Conservation (phyloP, 306 rosid species). For the Sindora glabra region DNA sequence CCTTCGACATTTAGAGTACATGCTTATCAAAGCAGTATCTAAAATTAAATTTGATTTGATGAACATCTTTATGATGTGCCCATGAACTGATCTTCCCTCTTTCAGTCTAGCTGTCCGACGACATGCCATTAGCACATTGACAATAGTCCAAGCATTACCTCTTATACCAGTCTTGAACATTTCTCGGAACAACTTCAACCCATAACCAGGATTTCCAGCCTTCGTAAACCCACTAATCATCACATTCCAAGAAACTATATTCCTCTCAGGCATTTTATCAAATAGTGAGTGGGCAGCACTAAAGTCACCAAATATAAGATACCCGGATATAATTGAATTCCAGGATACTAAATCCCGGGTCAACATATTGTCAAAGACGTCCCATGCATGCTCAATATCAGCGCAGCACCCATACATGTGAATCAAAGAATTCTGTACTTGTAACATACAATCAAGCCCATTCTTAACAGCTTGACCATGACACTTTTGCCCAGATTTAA, state of each 20-base stretch:
- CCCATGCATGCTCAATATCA: constrained; percentile 25
- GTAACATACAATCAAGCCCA: constrained; percentile 42
- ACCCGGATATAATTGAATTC: constrained; percentile 49
- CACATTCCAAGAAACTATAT: constrained; percentile 56
- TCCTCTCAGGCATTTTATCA: constrained; percentile 50
- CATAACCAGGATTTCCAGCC: constrained; percentile 56
- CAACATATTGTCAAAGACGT: constrained; percentile 43
- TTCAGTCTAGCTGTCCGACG: constrained; percentile 48
- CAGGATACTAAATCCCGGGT: constrained; percentile 51
- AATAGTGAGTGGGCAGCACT: constrained; percentile 41
- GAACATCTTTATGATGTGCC: constrained; percentile 29
- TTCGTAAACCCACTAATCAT: constrained; percentile 54
- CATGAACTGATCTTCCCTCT: constrained; percentile 77
- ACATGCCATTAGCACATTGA: constrained; percentile 45
- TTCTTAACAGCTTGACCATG: constrained; percentile 59
- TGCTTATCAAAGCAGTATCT: constrained; percentile 54
- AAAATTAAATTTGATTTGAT: constrained; percentile 26
- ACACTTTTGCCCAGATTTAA: constrained; percentile 36
- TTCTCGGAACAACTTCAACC: constrained; percentile 50
- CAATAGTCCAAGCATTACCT: constrained; percentile 47
- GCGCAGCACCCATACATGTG: constrained; percentile 57
- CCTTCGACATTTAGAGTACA: constrained; percentile 61
- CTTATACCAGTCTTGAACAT: constrained; percentile 43
- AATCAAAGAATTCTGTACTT: constrained; percentile 53
- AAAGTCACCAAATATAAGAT: constrained; percentile 28